Base-by-base conservation (phyloP, 352 stramenopile genomes). In the Vaucheria bursata region DNA sequence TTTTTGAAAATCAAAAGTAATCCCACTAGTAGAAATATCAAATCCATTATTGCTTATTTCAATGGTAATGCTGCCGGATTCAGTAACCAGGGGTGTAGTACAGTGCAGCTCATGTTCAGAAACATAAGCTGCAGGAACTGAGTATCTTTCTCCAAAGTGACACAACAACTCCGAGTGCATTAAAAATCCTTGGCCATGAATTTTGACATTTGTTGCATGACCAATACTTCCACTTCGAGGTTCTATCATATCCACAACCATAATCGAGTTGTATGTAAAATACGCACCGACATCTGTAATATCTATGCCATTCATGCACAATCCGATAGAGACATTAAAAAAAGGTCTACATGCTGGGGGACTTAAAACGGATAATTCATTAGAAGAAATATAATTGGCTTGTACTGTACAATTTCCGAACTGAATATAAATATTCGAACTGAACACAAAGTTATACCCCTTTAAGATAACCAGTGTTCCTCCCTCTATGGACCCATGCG, bases 111-210 rank as follows among this genome's bases (percentile, higher is more conserved):
- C 69, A 32, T 70, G 65, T 34, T 49, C 50, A 39, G 75, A 80
- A 18, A 82, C 36, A 37, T 78, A 83, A 34, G 72, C 72, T 73
- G 75, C 80, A 8, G 80, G 59, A 1, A 81, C n/a, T n/a, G n/a
- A n/a, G n/a, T n/a, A n/a, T n/a, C n/a, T n/a, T n/a, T n/a, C n/a
- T n/a, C n/a, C n/a, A n/a, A 83, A 83, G 33, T 37, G 37, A 50
- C 75, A 84, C 31, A 59, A 66, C 3, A 84, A 66, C 33, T 86
- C 82, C 32, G 70, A 78, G 45, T 81, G 81, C 82, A 90, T 82
- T 0, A 84, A 39, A 79, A 91, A 91, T 31, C 82, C 78, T 31
- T 73, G 77, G n/a, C 88, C 88, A 38, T 75, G 50, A 25, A 93
- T 40, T 8, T 45, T 76, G 29, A 90, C 72, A 34, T 77, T 31